Evolutionary conservation across 768 basidiomycete species (phyloP), one percentile per base, ranked within the genome.

Genomic region (Saitozyma sp.): DNA sequence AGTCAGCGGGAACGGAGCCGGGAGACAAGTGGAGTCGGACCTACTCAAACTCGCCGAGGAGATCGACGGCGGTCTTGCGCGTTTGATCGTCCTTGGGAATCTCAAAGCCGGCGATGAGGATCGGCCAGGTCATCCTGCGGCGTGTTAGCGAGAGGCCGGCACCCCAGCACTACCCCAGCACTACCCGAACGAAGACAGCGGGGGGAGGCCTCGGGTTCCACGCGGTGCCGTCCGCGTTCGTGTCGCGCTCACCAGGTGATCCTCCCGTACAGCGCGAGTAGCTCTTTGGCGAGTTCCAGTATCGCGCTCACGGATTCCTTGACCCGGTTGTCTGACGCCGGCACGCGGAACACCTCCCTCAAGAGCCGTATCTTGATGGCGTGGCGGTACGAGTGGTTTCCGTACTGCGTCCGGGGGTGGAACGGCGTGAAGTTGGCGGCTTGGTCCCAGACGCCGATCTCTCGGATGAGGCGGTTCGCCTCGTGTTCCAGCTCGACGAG

Each of bases 51-150:
- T 66, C 73, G n/a, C 63, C 58, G 8, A 74, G 60, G 42, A 74
- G 62, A 14, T 63, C 63, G 14, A 67, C 38, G 41, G 66, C 67
- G 4, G 66, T 63, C 17, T 14, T n/a, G 37, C 73, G 57, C 0
- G 60, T 59, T 50, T 66, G 67, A 53, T 69, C 62, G 16, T 55
- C 66, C 16, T 54, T 54, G 7, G 60, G 56, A 41, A 74, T 69
- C n/a, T 70, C 63, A 52, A 73, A 63, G 14, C 63, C 74, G 19
- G 71, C 69, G 42, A 73, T 70, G 11, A 75, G 37, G 50, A 73
- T 69, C 4, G 74, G 74, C 74, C 74, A 75, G 9, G 74, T 75
- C 20, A 75, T 39, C 74, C 74, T 73, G 45, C 20, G n/a, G 29
- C 29, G 29, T 29, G 29, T 29, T 29, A 29, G 29, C 29, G 29